A percentile compares a stretch with the other conserved stretches of the same genome.
Conservation (phyloP, 1,284 basidiomycete species). For the Stygiomarasmius scandens region DNA sequence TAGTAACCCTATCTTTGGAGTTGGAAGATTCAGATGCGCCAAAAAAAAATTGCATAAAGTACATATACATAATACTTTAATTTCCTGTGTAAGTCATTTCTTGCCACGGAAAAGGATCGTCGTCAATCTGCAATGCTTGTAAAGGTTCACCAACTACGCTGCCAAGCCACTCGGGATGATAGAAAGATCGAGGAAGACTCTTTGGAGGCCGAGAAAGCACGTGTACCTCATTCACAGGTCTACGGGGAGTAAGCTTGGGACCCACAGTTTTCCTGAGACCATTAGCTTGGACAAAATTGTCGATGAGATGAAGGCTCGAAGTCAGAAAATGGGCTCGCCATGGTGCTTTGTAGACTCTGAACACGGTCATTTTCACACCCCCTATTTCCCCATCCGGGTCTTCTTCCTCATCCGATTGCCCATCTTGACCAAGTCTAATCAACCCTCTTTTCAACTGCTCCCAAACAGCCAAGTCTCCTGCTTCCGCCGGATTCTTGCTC, state of each 20-base stretch:
- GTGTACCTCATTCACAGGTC: too few species aligned
- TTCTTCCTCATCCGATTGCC: background rate
- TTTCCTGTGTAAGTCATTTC: background rate
- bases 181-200: background rate
- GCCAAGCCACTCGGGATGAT: background rate
- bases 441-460: background rate
- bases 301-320: background rate
- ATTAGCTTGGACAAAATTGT: background rate
- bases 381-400: background rate
- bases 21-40: too few species aligned
- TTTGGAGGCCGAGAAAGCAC: background rate
- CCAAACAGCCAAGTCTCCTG: background rate
- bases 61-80: too few species aligned
- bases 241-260: too few species aligned
- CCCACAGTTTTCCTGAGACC: too few species aligned
- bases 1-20: too few species aligned
- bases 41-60: too few species aligned
- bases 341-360: background rate
- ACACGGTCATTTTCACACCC: background rate
- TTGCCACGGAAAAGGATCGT: background rate
- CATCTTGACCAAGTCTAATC: background rate
- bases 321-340: background rate
- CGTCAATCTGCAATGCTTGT: background rate
- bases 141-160: background rate
- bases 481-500: background rate